Evolutionary conservation across 2,329 filamentous ascomycete genomes (phyloP).

Genomic region (Cladosporium sp.): DNA sequence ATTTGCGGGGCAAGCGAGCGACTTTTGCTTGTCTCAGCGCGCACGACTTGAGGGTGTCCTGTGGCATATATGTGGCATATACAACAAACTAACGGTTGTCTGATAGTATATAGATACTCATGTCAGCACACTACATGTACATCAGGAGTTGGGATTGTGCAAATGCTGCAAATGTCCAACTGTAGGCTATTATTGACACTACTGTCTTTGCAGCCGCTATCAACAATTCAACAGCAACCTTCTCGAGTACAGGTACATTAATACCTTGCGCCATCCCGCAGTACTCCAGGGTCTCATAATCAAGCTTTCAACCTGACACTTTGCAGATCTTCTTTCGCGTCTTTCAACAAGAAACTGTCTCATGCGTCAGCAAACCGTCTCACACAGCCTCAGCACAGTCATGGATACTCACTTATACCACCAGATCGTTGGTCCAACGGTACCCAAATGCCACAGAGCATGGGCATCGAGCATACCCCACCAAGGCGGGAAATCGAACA

Average conservation of each 20-base stretch:
- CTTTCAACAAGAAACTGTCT: slow-evolving; percentile 78
- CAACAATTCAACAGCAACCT: neutral
- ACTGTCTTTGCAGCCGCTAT: neutral
- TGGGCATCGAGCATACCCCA: slow-evolving; percentile 86
- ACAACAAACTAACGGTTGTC: neutral
- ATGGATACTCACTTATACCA: slow-evolving; percentile 82
- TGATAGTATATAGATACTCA: neutral
- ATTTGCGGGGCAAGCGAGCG: neutral
- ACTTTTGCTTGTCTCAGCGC: neutral
- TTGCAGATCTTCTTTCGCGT: slow-evolving; percentile 79
- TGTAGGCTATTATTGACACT: neutral
- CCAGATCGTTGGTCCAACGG: slow-evolving; percentile 80
- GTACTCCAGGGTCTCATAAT: slow-evolving; percentile 7
- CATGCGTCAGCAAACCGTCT: slow-evolving; percentile 17
- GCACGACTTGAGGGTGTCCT: neutral
- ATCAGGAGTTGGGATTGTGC: neutral
- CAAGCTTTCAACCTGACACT: slow-evolving; percentile 71
- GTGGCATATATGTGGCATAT: neutral
- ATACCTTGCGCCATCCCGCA: neutral
- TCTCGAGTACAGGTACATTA: neutral
- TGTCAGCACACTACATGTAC: neutral
- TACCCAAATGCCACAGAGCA: slow-evolving; percentile 92
- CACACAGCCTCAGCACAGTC: neutral
- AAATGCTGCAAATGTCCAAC: neutral
- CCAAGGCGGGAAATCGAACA: slow-evolving; percentile 89